Evolutionary conservation across 306 rosid species (phyloP), one percentile per base, ranked within the genome.

Genomic region (Potentilla sterilis): DNA sequence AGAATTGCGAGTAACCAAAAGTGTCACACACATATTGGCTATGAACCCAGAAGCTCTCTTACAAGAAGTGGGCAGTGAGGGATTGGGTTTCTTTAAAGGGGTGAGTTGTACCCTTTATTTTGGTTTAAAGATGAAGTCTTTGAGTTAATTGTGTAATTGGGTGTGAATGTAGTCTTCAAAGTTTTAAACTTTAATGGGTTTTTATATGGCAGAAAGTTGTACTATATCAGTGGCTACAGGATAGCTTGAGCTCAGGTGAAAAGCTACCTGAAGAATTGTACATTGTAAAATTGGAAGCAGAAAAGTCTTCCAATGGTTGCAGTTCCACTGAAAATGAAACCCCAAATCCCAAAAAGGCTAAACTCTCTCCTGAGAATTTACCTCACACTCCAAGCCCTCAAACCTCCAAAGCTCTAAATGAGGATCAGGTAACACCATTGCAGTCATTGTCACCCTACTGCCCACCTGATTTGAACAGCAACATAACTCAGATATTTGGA

Each of bases 391-490:
- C 66, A 72, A 79, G 77, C 67, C 78, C 75, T 41, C 78, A 76
- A 65, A 67, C 67, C 43, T 75, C 65, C 61, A 81, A 82, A 69
- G 74, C 85, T 84, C 75, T 75, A 69, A 83, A 28, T 79, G 83
- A 80, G 78, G 85, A 77, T 57, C 44, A 64, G 77, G 70, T 65
- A 69, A 68, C 24, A 35, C 18, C 35, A 62, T 77, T 71, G 82
- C 88, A 89, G 90, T 77, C 87, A 54, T 79, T 87, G 70, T 58
- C 78, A 86, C 46, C 88, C 15, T 94, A 94, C 83, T 75, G 76
- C 71, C 97, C 98, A 58, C 97, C 98, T 41, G 96, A 92, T 80
- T 79, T 73, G 76, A 95, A 95, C 87, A 88, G 77, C 83, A 87
- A 87, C 74, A 88, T 92, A 77, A 90, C 97, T 5, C 88, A 86